Conservation (phyloP, 73 alveolate species). For the Paramecium caudatum region DNA sequence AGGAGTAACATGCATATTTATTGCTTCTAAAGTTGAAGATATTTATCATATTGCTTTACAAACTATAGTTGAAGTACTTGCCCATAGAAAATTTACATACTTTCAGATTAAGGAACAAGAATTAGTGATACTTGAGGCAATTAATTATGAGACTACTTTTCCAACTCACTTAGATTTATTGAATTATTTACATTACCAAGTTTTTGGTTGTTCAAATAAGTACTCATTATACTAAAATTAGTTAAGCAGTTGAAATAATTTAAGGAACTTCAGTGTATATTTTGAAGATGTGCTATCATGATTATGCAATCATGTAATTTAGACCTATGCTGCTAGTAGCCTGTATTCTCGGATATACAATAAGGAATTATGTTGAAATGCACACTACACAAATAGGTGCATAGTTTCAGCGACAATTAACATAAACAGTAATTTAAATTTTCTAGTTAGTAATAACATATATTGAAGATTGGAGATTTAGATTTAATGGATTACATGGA, state of each 20-base stretch:
- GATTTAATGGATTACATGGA: constrained; percentile 3
- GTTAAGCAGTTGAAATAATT: not conserved
- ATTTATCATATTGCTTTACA: constrained; percentile 71
- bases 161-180: constrained; percentile 62
- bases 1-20: constrained; percentile 89
- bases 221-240: not conserved
- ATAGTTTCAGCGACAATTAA: not conserved
- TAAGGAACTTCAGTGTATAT: constrained; percentile 47
- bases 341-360: not conserved
- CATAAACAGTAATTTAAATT: not conserved
- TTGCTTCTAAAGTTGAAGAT: constrained; percentile 92
- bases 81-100: constrained; percentile 57
- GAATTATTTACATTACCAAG: not conserved
- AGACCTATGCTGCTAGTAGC: not conserved
- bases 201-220: not conserved
- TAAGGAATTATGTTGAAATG: constrained; percentile 1
- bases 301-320: constrained; percentile 31
- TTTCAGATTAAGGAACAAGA: constrained; percentile 53
- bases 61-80: constrained; percentile 35
- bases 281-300: constrained; percentile 63
- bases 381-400: not conserved
- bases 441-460: not conserved
- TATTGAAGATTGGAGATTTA: not conserved
- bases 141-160: constrained; percentile 26
- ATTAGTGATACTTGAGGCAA: constrained; percentile 19